A percentile compares a stretch with the other conserved stretches of the same genome.
Evolutionary conservation across 1,284 basidiomycete genomes (phyloP).

Genomic region (Ganoderma sinense): DNA sequence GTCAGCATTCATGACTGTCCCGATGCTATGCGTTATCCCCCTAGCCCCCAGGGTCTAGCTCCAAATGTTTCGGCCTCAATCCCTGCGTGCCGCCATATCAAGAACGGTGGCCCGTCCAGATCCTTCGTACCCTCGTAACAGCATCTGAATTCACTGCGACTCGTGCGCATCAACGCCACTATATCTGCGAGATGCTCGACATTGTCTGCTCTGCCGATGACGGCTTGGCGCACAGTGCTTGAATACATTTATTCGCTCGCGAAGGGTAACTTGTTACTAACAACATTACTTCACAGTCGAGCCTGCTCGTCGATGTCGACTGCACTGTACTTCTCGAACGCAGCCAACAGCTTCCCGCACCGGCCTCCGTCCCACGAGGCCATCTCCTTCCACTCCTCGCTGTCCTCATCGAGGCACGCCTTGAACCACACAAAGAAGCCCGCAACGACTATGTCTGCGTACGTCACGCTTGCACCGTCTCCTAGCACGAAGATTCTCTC

Average conservation of each 20-base stretch:
- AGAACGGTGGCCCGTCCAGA: not conserved
- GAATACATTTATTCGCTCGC: no score
- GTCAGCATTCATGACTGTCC: not conserved
- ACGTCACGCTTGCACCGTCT: conserved; percentile 35
- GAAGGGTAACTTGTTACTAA: no score
- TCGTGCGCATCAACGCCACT: not conserved
- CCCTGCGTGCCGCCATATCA: not conserved
- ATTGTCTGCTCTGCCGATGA: not conserved
- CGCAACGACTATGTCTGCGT: conserved; percentile 45
- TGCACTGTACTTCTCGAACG: not conserved
- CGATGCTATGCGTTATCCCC: no score
- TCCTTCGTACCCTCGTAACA: not conserved
- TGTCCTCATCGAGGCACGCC: conserved; percentile 42
- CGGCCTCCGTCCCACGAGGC: conserved; percentile 45
- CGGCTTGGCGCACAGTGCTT: not conserved
- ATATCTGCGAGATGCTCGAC: not conserved
- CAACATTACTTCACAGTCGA: not conserved
- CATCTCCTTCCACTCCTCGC: conserved; percentile 46
- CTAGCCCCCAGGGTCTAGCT: not conserved
- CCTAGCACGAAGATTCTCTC: conserved; percentile 36
- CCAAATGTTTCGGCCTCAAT: no score
- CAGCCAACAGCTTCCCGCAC: conserved; percentile 43
- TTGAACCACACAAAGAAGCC: conserved; percentile 40
- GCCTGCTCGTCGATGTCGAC: not conserved
- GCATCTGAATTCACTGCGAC: not conserved